phyloP scores from a whole-genome alignment of 176 grass and related monocot species.

The Avena eriantha region DNA sequence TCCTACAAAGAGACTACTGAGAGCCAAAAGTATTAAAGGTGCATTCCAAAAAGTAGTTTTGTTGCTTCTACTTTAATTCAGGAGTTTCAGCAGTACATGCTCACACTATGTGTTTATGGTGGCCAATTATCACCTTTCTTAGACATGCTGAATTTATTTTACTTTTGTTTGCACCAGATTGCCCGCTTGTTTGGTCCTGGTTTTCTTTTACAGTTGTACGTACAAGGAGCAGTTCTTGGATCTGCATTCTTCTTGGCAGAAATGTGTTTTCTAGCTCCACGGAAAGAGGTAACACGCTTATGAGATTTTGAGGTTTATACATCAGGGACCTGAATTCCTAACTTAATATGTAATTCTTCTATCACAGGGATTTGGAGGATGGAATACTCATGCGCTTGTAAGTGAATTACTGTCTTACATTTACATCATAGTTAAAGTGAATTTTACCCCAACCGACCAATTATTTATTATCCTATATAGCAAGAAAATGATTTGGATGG shows the following conservation, averaged over 20 bases:
- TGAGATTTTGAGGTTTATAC: not conserved
- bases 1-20: too few species aligned
- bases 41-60: too few species aligned
- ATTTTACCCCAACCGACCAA: slow-evolving; percentile 9
- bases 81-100: not conserved
- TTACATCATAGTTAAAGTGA: not conserved
- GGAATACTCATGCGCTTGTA: slow-evolving; percentile 69
- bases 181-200: slow-evolving; percentile 62
- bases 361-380: slow-evolving; percentile 66
- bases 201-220: slow-evolving; percentile 71
- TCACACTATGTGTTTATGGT: slow-evolving; percentile 20
- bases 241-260: slow-evolving; percentile 69
- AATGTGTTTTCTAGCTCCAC: slow-evolving; percentile 60
- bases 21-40: too few species aligned
- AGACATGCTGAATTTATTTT: slow-evolving; percentile 21
- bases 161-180: slow-evolving; percentile 56
- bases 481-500: not conserved
- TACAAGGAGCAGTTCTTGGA: slow-evolving; percentile 73
- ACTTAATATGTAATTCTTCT: slow-evolving; percentile 34
- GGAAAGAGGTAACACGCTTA: slow-evolving; percentile 52
- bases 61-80: too few species aligned
- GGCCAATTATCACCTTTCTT: slow-evolving; percentile 24
- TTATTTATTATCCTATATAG: slow-evolving; percentile 11
- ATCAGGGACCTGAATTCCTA: slow-evolving; percentile 25
- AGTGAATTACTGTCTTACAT: slow-evolving; percentile 24